Base-by-base conservation (phyloP, 2,329 filamentous ascomycete species). In the Clonostachys solani region DNA sequence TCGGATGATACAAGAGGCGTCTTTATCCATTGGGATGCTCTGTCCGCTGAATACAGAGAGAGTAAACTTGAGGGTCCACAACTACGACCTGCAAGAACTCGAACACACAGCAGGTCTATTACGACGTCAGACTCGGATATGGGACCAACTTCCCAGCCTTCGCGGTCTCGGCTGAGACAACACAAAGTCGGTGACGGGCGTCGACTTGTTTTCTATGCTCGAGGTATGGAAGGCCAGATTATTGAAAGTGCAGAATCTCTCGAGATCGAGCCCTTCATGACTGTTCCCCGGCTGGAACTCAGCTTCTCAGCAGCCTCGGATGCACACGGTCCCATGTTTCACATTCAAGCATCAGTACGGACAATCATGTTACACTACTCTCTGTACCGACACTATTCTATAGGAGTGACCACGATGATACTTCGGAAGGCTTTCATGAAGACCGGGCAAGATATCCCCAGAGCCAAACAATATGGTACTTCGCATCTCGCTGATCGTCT, bases 301-400 rank as follows among this genome's bases (percentile, higher is more conserved):
- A 86, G 89, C 2, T 79, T 97, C 47, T 90, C 86, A 29, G 95
- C 94, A 0, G 77, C 84, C 5, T 95, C 89, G 53, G 94, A 99
- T 63, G 81, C 81, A 33, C 89, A 95, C 58, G 92, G 92, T 0
- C 88, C 91, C 0, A 77, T 96, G 6, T 89, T 96, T 59, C 90
- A 97, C 60, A 69, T 97, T 40, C 90, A 95, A 54, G 87, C 89
- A 0, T 81, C 87, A 45, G 78, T 94, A 17, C 86, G 87, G 54
- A 89, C 87, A 6, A 69, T 99, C 3, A 82, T 89, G 50, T 60
- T 95, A 8, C 87, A 95, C 44, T 97, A 97, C 61, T 99, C 95
- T 1, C 78, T 99, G 0, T 96, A 95, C 63, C 86, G 92, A 5
- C 92, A 96, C 61, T 99, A 96, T 60, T 87, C 92, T 1, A 77